These are phyloP conservation scores for Tarenaya hassleriana DNA, from an alignment of 345 rosid species.

Conservation along the genomic window DNA sequence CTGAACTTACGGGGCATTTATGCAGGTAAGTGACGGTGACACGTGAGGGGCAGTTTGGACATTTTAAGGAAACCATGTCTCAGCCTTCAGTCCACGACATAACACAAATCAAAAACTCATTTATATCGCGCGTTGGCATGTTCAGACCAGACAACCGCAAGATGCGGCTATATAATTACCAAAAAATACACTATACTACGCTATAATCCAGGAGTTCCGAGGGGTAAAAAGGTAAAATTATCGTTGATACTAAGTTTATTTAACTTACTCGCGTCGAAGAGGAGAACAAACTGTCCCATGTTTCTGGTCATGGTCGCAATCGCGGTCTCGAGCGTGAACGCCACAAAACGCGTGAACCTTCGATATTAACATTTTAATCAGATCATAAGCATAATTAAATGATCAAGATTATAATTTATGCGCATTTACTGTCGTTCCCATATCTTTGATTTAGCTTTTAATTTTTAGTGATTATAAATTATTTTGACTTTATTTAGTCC, in stretches of 20 bases:
- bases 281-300: constrained; percentile 67
- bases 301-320: constrained; percentile 71
- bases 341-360: constrained; percentile 79
- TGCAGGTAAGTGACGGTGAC: constrained; percentile 16
- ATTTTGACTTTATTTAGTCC: too few species aligned
- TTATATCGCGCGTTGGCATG: too few species aligned
- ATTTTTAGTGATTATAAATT: too few species aligned
- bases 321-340: constrained; percentile 87
- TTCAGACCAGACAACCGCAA: too few species aligned
- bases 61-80: constrained; percentile 18
- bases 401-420: too few species aligned
- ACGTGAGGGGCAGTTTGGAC: constrained; percentile 12
- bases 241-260: too few species aligned
- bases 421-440: too few species aligned
- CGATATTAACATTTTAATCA: not conserved
- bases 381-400: too few species aligned
- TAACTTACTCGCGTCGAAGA: constrained; percentile 84
- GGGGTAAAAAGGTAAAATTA: constrained; percentile 20
- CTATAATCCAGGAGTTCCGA: too few species aligned
- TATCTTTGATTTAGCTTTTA: too few species aligned
- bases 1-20: not conserved
- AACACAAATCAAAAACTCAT: constrained; percentile 11
- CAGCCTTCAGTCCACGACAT: constrained; percentile 15
- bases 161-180: too few species aligned
- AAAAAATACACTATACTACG: too few species aligned